Evolutionary conservation across 2,329 filamentous ascomycete genomes (phyloP), one percentile per base, ranked within the genome.

Genomic region (Aaosphaeria arxii): DNA sequence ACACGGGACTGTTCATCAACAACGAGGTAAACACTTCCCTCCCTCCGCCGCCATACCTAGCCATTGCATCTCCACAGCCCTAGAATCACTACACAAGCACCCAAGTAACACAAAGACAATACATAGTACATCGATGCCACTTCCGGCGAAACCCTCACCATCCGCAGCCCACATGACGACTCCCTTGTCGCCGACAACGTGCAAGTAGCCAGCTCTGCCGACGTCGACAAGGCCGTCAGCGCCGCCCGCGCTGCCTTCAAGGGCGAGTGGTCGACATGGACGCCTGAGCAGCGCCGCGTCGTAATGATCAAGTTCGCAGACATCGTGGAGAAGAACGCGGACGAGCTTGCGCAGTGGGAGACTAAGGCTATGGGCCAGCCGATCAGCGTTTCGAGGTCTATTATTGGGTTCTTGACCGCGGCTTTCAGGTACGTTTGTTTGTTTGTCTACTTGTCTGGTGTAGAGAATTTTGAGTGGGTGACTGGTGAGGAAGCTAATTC

Each of bases 271-370:
- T 51, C 51, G 3, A 53, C 39, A 32, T 58, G 41, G 40, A 52
- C 49, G 4, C 40, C 31, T 1, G 6, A 13, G 6, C 41, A 58
- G 44, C 46, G 57, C 28, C 7, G 50, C 4, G 41, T 44, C n/a
- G 40, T 50, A 30, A 56, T 62, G 57, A 28, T 52, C 11, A 61
- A 58, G 36, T 53, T 63, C n/a, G 59, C 57, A 3, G 56, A 63
- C 30, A 46, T 63, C 7, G 30, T 59, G 11, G 59, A 62, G 7
- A 43, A 52, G 30, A 42, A 58, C 13, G 49, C 47, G 2, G 42
- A 48, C 2, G 55, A 56, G 24, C 40, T 61, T 40, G 45, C 45
- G 11, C 30, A 42, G 4, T 52, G 54, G 42, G 56, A 61, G 40
- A 32, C 46, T 1, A 54, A 51, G 13, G 46, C 51, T 11, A 60